phyloP scores from a whole-genome alignment of 768 basidiomycete genomes.

The Kwoniella botswanensis region DNA sequence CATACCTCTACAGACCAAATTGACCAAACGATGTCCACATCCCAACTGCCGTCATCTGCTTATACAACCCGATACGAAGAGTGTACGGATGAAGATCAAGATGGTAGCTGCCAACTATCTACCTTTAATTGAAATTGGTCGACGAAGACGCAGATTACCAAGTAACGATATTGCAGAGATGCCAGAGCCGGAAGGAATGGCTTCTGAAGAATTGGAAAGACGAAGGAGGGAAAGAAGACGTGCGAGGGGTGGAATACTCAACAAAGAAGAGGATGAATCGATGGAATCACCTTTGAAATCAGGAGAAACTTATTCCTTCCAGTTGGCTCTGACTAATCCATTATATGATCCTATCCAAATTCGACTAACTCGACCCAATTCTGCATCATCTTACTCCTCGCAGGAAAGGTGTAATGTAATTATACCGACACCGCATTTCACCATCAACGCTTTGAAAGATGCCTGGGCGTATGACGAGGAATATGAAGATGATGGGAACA shows the following conservation, averaged over 20 bases:
- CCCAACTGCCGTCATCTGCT: slow-evolving; percentile 86
- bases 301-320: slow-evolving; percentile 71
- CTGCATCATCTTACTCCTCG: slow-evolving; percentile 22
- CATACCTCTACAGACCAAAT: slow-evolving; percentile 89
- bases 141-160: slow-evolving; percentile 27
- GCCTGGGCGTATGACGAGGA: slow-evolving; percentile 99
- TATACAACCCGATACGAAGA: slow-evolving; percentile 98
- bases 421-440: slow-evolving; percentile 76
- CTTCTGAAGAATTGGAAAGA: slow-evolving; percentile 32
- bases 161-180: slow-evolving; percentile 8
- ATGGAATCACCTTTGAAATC: slow-evolving; percentile 30
- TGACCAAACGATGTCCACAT: slow-evolving; percentile 87
- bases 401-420: slow-evolving; percentile 62
- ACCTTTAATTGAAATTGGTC: slow-evolving; percentile 74
- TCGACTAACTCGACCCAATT: slow-evolving; percentile 67
- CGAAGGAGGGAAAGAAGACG: slow-evolving; percentile 36
- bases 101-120: slow-evolving; percentile 94
- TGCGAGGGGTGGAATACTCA: slow-evolving; percentile 18
- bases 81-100: slow-evolving; percentile 94
- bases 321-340: slow-evolving; percentile 90
- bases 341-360: slow-evolving; percentile 95
- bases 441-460: slow-evolving; percentile 88
- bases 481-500: slow-evolving; percentile 67
- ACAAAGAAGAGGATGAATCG: slow-evolving; percentile 44
- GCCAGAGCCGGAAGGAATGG: neutral